Percentiles rank a stretch among this genome's conserved stretches.
These are phyloP conservation scores for Coemansia sp. DNA, from an alignment of 192 early-diverging fungal species.

Conservation along the genomic window DNA sequence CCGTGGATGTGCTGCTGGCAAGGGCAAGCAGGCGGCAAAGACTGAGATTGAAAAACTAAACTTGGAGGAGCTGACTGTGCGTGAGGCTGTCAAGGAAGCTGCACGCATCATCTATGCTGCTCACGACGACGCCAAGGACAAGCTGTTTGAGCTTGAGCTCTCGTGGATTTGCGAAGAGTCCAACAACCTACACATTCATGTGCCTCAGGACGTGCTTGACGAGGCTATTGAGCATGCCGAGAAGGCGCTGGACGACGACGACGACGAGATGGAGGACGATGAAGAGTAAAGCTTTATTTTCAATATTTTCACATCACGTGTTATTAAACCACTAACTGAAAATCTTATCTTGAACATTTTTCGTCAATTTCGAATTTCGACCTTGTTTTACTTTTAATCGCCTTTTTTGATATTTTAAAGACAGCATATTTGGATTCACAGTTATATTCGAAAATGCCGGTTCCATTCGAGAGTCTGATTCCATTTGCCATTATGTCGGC, in stretches of 20 bases:
- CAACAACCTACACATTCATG: constrained; percentile 73
- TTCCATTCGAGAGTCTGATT: constrained; percentile 76
- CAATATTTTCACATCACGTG: neutral
- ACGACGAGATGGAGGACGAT: constrained; percentile 46
- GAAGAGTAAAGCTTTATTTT: constrained; percentile 17
- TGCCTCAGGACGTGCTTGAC: constrained; percentile 81
- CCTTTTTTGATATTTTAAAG: neutral
- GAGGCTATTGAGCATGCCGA: constrained; percentile 68
- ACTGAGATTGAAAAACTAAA: constrained; percentile 99
- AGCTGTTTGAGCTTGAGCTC: constrained; percentile 97
- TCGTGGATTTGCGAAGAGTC: constrained; percentile 92
- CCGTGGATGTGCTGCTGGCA: constrained; percentile 91
- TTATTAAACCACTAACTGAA: neutral
- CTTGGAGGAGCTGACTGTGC: constrained; percentile 66
- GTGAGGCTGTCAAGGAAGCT: constrained; percentile 90
- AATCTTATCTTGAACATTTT: neutral
- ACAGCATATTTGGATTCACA: neutral
- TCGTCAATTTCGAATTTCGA: neutral
- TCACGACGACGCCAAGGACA: constrained; percentile 97
- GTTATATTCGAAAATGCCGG: constrained; percentile 57
- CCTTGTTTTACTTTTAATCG: neutral
- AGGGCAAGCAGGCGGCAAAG: constrained; percentile 95
- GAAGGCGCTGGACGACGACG: constrained; percentile 43
- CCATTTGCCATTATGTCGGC: constrained; percentile 70
- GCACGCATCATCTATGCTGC: constrained; percentile 93